A percentile compares a stretch with the other conserved stretches of the same genome.
Conservation (phyloP, 441 rosid species). For the Rhodomyrtus psidioides region DNA sequence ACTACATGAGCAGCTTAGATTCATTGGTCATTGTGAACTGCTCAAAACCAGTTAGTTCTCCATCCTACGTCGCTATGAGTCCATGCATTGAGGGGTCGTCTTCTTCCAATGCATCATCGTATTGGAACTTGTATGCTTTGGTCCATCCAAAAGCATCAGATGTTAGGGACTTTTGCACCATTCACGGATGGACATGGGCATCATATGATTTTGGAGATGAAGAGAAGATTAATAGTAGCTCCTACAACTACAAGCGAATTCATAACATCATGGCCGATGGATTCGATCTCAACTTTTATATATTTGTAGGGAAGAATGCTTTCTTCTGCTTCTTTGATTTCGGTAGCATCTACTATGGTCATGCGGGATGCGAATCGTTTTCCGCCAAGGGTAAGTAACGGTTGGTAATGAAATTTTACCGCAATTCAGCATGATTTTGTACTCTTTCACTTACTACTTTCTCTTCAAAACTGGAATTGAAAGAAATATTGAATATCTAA, state of each 20-base stretch:
- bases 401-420: not conserved
- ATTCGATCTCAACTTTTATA: not conserved
- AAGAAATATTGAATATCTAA: no score
- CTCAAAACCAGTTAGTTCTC: not conserved
- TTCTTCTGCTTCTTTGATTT: not conserved
- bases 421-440: not conserved
- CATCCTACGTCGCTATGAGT: not conserved
- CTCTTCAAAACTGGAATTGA: not conserved
- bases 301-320: no score
- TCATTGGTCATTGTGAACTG: not conserved
- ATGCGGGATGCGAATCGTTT: no score
- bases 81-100: not conserved
- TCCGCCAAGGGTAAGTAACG: not conserved
- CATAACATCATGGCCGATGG: not conserved
- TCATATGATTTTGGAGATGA: no score
- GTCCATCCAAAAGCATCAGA: not conserved
- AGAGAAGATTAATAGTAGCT: not conserved
- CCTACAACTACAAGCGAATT: not conserved
- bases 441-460: not conserved
- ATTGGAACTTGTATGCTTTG: not conserved
- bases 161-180: not conserved
- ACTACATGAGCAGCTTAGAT: not conserved
- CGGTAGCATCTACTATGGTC: accelerated
- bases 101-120: not conserved
- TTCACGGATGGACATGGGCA: not conserved